Conservation (phyloP, 2,329 filamentous ascomycete genomes). For the Neopestalotiopsis clavispora region DNA sequence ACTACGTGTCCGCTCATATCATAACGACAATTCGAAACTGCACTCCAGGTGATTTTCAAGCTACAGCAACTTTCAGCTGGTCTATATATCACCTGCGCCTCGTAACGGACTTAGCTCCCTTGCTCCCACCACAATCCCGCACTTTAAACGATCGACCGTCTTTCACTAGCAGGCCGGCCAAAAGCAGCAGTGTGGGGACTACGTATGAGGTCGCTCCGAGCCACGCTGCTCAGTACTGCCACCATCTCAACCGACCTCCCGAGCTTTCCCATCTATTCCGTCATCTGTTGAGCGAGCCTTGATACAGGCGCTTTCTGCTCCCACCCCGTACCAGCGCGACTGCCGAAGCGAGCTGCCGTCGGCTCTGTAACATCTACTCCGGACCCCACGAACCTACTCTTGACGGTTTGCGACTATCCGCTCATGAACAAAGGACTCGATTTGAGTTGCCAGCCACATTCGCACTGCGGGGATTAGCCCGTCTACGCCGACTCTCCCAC, state of each 20-base stretch:
- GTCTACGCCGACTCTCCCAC: conserved; percentile 1
- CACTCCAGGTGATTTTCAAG: background rate
- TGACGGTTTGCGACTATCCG: conserved; percentile 6
- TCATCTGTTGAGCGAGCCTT: conserved; percentile 8
- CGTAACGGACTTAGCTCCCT: background rate
- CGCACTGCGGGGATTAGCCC: conserved; percentile 10
- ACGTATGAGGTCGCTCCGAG: conserved; percentile 7
- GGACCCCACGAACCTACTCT: conserved; percentile 1
- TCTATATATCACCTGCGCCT: background rate
- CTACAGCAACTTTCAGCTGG: background rate
- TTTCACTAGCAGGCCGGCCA: conserved; percentile 10
- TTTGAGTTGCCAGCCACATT: conserved; percentile 7
- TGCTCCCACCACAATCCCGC: conserved; percentile 7
- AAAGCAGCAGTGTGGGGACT: conserved; percentile 10
- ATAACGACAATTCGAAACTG: background rate
- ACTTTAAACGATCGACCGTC: conserved; percentile 16
- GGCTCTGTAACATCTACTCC: background rate
- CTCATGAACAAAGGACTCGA: conserved; percentile 9
- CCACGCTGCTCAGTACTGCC: conserved; percentile 5
- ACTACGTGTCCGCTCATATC: background rate
- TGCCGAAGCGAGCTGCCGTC: background rate
- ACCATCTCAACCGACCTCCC: conserved; percentile 4
- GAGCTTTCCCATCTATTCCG: conserved; percentile 15
- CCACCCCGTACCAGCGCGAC: background rate
- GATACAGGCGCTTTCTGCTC: background rate